A percentile compares a stretch with the other conserved stretches of the same genome.
Conservation (phyloP, 2,329 filamentous ascomycete genomes). For the Aspergillus sp. region DNA sequence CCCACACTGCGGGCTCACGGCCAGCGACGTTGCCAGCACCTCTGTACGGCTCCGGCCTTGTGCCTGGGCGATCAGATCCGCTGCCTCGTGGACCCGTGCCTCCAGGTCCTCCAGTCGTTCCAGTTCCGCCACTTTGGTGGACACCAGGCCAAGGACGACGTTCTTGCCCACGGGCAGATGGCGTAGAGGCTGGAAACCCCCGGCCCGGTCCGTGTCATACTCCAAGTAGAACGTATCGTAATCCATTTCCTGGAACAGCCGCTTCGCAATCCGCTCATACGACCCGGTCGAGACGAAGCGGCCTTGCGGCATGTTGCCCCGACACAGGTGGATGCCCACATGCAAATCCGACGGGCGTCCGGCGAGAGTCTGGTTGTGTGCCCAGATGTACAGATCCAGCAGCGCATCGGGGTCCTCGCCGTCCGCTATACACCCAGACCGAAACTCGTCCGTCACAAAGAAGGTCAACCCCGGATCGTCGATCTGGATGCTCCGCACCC, state of each 20-base stretch:
- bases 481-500: background rate
- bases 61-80: background rate
- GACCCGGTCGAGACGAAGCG: conserved; percentile 48
- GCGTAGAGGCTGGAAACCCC: too few species aligned
- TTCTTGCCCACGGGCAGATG: too few species aligned
- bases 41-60: background rate
- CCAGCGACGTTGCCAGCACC: background rate
- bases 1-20: conserved; percentile 50
- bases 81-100: background rate
- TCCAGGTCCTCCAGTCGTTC: background rate
- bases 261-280: too few species aligned
- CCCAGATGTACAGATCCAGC: background rate
- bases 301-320: conserved; percentile 53
- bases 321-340: conserved; percentile 71
- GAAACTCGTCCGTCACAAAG: background rate
- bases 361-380: conserved; percentile 45
- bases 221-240: too few species aligned
- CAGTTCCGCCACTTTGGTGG: background rate
- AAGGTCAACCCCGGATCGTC: background rate
- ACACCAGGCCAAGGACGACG: background rate
- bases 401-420: background rate
- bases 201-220: too few species aligned
- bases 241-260: too few species aligned
- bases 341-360: conserved; percentile 65
- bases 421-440: background rate